Conservation (phyloP, 2,329 filamentous ascomycete genomes). For the Pseudocercospora cruenta region DNA sequence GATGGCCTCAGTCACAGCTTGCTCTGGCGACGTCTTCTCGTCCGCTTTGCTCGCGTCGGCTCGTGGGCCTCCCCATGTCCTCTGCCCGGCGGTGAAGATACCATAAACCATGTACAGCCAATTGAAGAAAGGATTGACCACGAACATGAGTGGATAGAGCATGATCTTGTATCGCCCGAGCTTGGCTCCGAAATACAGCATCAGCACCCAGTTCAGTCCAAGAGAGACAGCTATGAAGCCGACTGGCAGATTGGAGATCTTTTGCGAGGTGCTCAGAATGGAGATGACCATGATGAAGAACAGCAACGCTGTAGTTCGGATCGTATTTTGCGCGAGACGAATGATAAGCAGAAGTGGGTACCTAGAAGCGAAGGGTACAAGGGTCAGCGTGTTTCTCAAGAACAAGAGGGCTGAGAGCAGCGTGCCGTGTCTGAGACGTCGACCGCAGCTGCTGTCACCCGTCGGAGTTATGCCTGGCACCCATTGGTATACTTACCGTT, state of each 20-base stretch:
- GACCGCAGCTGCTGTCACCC: too few species aligned
- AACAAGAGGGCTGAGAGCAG: too few species aligned
- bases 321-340: conserved; percentile 94
- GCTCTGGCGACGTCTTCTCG: conserved; percentile 71
- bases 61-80: conserved; percentile 93
- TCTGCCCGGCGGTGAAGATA: conserved; percentile 89
- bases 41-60: conserved; percentile 86
- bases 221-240: conserved; percentile 93
- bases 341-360: conserved; percentile 87
- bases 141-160: conserved; percentile 94
- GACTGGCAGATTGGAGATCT: conserved; percentile 76
- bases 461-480: too few species aligned
- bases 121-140: conserved; percentile 95
- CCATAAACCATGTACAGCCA: conserved; percentile 98
- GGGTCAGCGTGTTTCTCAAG: too few species aligned
- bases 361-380: too few species aligned
- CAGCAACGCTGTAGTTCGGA: conserved; percentile 87
- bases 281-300: conserved; percentile 94
- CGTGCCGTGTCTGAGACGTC: too few species aligned
- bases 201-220: conserved; percentile 90
- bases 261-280: conserved; percentile 80
- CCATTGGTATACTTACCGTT: too few species aligned
- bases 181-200: conserved; percentile 92
- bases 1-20: conserved; percentile 82
- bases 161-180: conserved; percentile 89